Evolutionary conservation across 305 asterid species (phyloP).

Genomic region (Rubia occidens): DNA sequence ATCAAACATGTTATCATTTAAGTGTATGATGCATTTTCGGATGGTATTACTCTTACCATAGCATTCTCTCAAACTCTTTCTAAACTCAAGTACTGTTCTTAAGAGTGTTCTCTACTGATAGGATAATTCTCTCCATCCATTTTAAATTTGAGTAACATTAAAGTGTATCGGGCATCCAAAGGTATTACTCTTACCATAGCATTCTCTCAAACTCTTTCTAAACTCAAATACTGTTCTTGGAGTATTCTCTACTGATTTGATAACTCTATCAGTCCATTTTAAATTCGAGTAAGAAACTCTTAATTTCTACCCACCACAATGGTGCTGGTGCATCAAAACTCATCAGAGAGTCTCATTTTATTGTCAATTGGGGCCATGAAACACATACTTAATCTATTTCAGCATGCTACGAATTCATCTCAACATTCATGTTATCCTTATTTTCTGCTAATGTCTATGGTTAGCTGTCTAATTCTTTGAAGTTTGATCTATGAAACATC

Average conservation of each 20-base stretch:
- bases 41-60: background rate
- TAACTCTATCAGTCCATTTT: background rate
- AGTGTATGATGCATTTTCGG: background rate
- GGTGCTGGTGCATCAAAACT: no score
- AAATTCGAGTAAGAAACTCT: background rate
- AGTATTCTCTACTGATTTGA: no score
- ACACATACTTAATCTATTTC: background rate
- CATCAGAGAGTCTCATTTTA: no score
- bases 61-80: background rate
- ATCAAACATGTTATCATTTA: background rate
- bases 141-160: no score
- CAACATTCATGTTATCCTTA: background rate
- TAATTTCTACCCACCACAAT: no score
- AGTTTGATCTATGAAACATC: background rate
- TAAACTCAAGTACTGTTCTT: no score
- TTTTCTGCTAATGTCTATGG: background rate
- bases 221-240: no score
- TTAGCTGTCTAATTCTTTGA: background rate
- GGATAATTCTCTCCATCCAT: no score
- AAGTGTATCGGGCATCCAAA: background rate
- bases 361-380: background rate
- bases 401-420: background rate
- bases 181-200: background rate
- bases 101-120: no score
- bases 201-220: background rate